These are phyloP conservation scores for Phylloboletellus chloephorus DNA, from an alignment of 1,284 basidiomycete species.

Conservation along the genomic window DNA sequence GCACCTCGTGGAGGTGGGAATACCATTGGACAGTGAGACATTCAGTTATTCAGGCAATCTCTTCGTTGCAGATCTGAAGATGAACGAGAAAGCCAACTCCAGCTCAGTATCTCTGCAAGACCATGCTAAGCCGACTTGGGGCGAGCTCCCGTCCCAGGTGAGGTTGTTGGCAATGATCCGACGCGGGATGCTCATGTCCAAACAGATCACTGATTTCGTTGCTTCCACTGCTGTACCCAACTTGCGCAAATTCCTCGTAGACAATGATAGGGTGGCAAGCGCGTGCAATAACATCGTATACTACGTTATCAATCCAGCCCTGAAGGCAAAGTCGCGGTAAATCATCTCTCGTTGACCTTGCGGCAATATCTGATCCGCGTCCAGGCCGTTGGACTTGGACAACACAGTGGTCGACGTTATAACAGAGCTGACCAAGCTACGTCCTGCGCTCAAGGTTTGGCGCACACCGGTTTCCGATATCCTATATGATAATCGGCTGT, in stretches of 20 bases:
- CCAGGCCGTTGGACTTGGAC: conserved; percentile 68
- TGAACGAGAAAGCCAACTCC: conserved; percentile 53
- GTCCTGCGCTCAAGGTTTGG: conserved; percentile 83
- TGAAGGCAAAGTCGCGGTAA: conserved; percentile 69
- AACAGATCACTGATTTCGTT: conserved; percentile 72
- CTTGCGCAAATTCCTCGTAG: conserved; percentile 76
- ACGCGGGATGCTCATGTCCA: conserved; percentile 1
- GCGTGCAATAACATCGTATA: conserved; percentile 83
- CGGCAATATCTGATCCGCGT: conserved; percentile 5
- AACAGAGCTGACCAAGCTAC: conserved; percentile 73
- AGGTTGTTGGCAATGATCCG: conserved; percentile 3
- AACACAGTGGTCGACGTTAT: conserved; percentile 64
- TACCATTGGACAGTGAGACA: not conserved
- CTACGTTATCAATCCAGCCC: conserved; percentile 77
- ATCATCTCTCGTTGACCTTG: conserved; percentile 9
- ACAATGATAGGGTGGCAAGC: conserved; percentile 77
- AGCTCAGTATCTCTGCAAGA: conserved; percentile 43
- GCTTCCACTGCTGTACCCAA: conserved; percentile 68
- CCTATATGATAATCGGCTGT: conserved; percentile 83
- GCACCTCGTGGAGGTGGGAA: conserved; percentile 44
- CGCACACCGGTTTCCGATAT: conserved; percentile 73
- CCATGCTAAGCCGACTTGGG: conserved; percentile 37
- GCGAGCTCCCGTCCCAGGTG: conserved; percentile 54
- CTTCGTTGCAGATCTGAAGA: conserved; percentile 35
- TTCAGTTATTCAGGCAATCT: conserved; percentile 3